Base-by-base conservation (phyloP, 2,329 filamentous ascomycete species). In the Setomelanomma holmii region DNA sequence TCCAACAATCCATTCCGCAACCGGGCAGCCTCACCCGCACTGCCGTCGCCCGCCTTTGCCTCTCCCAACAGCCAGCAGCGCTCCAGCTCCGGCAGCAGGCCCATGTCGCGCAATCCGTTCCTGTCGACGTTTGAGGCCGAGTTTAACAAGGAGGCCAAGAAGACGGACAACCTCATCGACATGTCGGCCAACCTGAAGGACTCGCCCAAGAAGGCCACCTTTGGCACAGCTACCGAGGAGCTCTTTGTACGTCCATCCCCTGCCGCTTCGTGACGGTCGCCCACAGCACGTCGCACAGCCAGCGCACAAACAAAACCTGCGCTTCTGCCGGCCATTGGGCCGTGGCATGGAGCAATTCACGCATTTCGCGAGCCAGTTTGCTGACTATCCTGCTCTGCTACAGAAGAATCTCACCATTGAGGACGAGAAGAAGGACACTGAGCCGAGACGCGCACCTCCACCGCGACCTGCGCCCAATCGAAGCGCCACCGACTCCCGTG, bases 1-100 rank as follows among this genome's bases (percentile, higher is more conserved):
- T 87, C 87, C 74, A 92, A 92, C 82, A 93, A 93, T 72, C 89
- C 89, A 57, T 93, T 84, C 71, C 87, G 89, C 79, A 90, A 90
- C 75, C 86, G 88, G 68, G 85, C 87, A 59, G 79, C 81, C 33
- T 90, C 88, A 58, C 87, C 78, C 53, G 67, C 60, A 40, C 52
- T 69, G 50, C 63, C 67, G 45, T 73, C 72, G 27, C 71, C 72
- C 27, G 60, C 70, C 46, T 54, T 75, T 60, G 68, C 68, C 50
- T 70, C 68, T 30, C 70, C 68, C 50, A 40, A 75, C 75, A 57
- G 87, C 83, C 55, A 53, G 46, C 48, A 63, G 51, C 64, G 62
- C 55, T 60, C 57, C 45, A 66, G 59, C 45, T 59, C 86, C 83
- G 84, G 85, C 75, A 84, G 86, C 74, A 83, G 87, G 68, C 87